These are phyloP conservation scores for Phytophthora pluvialis DNA, from an alignment of 352 stramenopile genomes.

Conservation along the genomic window DNA sequence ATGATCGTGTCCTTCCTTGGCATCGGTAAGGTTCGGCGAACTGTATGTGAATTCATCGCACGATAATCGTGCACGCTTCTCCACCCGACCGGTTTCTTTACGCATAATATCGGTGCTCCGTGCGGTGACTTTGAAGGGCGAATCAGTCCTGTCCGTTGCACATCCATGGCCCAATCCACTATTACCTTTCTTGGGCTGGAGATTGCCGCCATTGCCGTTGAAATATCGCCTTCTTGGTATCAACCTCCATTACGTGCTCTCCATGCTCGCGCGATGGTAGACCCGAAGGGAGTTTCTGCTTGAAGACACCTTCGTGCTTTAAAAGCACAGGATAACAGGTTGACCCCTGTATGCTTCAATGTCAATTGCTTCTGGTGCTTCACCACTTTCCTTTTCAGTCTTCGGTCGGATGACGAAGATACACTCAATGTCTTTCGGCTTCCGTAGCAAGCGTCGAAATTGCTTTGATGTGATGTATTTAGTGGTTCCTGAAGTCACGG, in stretches of 20 bases:
- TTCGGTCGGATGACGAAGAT: slow-evolving; percentile 15
- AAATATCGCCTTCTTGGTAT: slow-evolving; percentile 11
- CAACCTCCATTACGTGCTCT: slow-evolving; percentile 9
- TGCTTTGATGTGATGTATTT: slow-evolving; percentile 18
- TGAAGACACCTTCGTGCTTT: slow-evolving; percentile 10
- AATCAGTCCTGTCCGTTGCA: slow-evolving; percentile 2
- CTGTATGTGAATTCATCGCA: slow-evolving; percentile 9
- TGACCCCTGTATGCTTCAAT: slow-evolving; percentile 4
- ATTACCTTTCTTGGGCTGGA: slow-evolving; percentile 23
- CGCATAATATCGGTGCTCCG: slow-evolving; percentile 26
- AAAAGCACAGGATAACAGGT: slow-evolving; percentile 8
- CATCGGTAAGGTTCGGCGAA: slow-evolving; percentile 7
- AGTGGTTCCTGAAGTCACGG: background rate
- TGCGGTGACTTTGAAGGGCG: slow-evolving; percentile 19
- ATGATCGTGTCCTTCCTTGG: slow-evolving; percentile 28
- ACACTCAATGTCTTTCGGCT: slow-evolving; percentile 3
- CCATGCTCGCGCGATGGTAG: slow-evolving; percentile 7
- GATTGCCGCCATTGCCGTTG: slow-evolving; percentile 7
- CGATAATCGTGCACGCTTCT: slow-evolving; percentile 32
- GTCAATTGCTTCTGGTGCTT: background rate
- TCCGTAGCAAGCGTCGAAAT: slow-evolving; percentile 12
- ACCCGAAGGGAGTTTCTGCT: slow-evolving; percentile 2
- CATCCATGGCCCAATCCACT: slow-evolving; percentile 6
- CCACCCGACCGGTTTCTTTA: slow-evolving; percentile 30
- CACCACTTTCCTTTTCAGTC: slow-evolving; percentile 9